phyloP scores from a whole-genome alignment of 2,329 filamentous ascomycete species.

The Xylaria sp. region DNA sequence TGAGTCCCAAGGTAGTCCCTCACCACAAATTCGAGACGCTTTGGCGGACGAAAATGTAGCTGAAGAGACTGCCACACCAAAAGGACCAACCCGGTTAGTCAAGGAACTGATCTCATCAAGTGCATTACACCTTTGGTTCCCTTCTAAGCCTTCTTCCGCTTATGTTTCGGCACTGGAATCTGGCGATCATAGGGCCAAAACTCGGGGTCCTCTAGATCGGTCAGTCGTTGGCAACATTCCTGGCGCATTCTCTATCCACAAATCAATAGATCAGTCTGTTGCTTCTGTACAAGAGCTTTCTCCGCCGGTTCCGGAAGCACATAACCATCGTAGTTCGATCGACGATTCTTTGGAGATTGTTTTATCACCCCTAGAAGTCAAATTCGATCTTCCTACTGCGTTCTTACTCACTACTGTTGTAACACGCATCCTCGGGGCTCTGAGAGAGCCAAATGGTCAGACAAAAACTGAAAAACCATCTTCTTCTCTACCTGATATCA shows the following conservation, averaged over 20 bases:
- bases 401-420: conserved; percentile 64
- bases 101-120: conserved; percentile 64
- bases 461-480: conserved; percentile 30
- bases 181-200: neutral
- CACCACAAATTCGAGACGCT: conserved; percentile 7
- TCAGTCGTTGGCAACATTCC: conserved; percentile 63
- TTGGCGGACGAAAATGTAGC: conserved; percentile 30
- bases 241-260: conserved; percentile 68
- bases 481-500: conserved; percentile 53
- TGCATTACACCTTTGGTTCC: conserved; percentile 65
- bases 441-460: conserved; percentile 49
- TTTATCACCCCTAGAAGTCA: conserved; percentile 62
- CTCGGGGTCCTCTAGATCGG: conserved; percentile 33
- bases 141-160: conserved; percentile 60
- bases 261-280: conserved; percentile 40
- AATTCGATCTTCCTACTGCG: conserved; percentile 67
- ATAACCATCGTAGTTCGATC: conserved; percentile 17
- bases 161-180: conserved; percentile 48
- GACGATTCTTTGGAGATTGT: conserved; percentile 59
- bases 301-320: conserved; percentile 25
- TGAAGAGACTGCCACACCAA: conserved; percentile 61
- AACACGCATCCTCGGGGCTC: conserved; percentile 59
- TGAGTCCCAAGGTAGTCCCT: neutral
- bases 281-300: conserved; percentile 36
- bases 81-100: conserved; percentile 63